Percentiles rank a stretch among this genome's conserved stretches.
These are phyloP conservation scores for Penicillium janthinellum DNA, from an alignment of 2,329 filamentous ascomycete species.

Conservation along the genomic window DNA sequence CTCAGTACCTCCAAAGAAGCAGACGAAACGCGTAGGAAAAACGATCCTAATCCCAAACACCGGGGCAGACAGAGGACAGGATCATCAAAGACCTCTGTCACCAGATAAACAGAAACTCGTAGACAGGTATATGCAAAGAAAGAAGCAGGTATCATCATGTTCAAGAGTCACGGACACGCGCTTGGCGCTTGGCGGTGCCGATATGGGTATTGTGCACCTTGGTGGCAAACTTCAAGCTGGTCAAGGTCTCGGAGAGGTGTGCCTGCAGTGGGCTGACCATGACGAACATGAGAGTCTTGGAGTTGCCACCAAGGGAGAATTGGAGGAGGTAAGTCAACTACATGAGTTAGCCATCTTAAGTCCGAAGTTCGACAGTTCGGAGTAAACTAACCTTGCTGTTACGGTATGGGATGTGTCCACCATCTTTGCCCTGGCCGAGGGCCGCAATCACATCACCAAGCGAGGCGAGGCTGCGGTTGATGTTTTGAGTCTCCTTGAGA, in stretches of 20 bases:
- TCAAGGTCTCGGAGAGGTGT: slow-evolving; percentile 89
- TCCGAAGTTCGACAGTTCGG: neutral
- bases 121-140: slow-evolving; percentile 25
- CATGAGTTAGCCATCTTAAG: slow-evolving; percentile 20
- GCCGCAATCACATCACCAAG: slow-evolving; percentile 93
- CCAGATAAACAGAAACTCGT: slow-evolving; percentile 11
- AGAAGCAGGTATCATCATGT: slow-evolving; percentile 24
- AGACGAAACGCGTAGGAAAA: neutral
- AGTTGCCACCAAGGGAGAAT: slow-evolving; percentile 92
- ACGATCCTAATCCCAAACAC: slow-evolving; percentile 27
- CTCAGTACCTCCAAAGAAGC: neutral
- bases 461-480: slow-evolving; percentile 92
- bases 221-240: slow-evolving; percentile 91
- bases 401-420: slow-evolving; percentile 83
- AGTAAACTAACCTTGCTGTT: slow-evolving; percentile 77
- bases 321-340: slow-evolving; percentile 89
- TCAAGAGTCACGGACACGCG: slow-evolving; percentile 40
- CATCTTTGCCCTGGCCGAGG: slow-evolving; percentile 77
- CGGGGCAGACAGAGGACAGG: slow-evolving; percentile 31
- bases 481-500: slow-evolving; percentile 92
- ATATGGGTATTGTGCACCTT: slow-evolving; percentile 91
- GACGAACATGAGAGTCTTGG: slow-evolving; percentile 98
- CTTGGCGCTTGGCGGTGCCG: slow-evolving; percentile 69
- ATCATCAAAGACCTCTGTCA: slow-evolving; percentile 31
- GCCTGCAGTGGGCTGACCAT: slow-evolving; percentile 93